phyloP scores from a whole-genome alignment of 2,329 filamentous ascomycete species.

The Neocatenulostroma microsporum region DNA sequence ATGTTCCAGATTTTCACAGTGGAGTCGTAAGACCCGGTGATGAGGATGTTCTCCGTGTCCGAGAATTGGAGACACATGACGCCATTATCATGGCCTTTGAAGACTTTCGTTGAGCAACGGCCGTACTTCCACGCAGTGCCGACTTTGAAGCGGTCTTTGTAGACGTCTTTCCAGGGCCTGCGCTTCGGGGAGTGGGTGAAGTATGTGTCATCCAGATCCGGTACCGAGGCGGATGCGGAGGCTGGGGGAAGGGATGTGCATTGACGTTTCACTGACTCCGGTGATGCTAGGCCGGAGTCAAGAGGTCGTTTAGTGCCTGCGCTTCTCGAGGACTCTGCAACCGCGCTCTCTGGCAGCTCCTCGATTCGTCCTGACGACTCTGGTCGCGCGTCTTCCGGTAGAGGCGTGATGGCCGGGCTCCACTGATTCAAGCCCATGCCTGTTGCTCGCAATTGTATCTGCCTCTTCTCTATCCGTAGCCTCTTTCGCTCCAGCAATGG shows the following conservation, averaged over 20 bases:
- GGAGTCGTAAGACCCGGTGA: slow-evolving; percentile 88
- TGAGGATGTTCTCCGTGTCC: slow-evolving; percentile 73
- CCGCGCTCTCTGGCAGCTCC: background rate
- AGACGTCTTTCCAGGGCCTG: slow-evolving; percentile 92
- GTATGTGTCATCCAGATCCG: slow-evolving; percentile 33
- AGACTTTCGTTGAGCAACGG: slow-evolving; percentile 72
- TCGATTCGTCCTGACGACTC: too few relatives aligned
- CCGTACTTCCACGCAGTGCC: slow-evolving; percentile 98
- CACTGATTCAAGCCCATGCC: slow-evolving; percentile 50
- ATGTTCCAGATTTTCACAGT: slow-evolving; percentile 97
- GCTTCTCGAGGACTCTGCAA: too few relatives aligned
- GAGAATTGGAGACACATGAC: slow-evolving; percentile 67
- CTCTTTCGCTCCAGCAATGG: slow-evolving; percentile 83
- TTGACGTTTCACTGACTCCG: slow-evolving; percentile 21
- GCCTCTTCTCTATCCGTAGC: slow-evolving; percentile 75
- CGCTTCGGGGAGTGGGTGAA: slow-evolving; percentile 45
- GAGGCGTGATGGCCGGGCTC: slow-evolving; percentile 45
- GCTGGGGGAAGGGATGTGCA: slow-evolving; percentile 19
- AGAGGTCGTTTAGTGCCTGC: slow-evolving; percentile 15
- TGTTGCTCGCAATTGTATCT: slow-evolving; percentile 64
- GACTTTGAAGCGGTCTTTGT: slow-evolving; percentile 93
- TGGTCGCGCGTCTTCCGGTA: slow-evolving; percentile 29
- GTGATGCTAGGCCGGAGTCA: slow-evolving; percentile 15
- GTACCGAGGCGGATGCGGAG: slow-evolving; percentile 8
- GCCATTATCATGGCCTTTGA: slow-evolving; percentile 82